These are phyloP conservation scores for Arthroderma uncinatum DNA, from an alignment of 2,329 filamentous ascomycete species.

Conservation along the genomic window DNA sequence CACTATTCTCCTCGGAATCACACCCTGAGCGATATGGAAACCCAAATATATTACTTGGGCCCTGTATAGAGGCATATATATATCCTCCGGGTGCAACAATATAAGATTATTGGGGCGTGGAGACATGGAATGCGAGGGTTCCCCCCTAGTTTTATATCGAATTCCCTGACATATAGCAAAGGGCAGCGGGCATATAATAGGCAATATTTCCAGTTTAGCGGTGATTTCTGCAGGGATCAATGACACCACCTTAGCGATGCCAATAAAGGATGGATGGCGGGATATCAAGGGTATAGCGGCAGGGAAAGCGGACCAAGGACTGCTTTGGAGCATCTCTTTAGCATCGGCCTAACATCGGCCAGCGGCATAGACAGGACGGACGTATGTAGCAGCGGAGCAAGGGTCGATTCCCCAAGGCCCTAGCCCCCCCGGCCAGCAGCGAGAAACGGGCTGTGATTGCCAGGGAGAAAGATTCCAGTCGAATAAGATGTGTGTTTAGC, in stretches of 20 bases:
- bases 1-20: constrained; percentile 3
- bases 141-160: background rate
- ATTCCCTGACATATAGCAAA: background rate
- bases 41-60: background rate
- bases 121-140: background rate
- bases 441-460: background rate
- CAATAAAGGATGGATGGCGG: background rate
- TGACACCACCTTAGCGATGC: background rate
- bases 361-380: background rate
- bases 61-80: background rate
- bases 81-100: constrained; percentile 2
- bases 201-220: background rate
- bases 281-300: background rate
- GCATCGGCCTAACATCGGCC: background rate
- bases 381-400: too few relatives aligned
- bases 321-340: background rate
- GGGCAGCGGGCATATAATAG: background rate
- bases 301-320: background rate
- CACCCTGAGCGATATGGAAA: background rate
- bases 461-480: background rate
- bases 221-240: constrained; percentile 2
- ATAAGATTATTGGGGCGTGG: constrained; percentile 1
- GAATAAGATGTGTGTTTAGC: background rate
- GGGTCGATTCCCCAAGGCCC: background rate
- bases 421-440: background rate